These are phyloP conservation scores for Apiospora marii DNA, from an alignment of 2,329 filamentous ascomycete genomes.

Conservation along the genomic window DNA sequence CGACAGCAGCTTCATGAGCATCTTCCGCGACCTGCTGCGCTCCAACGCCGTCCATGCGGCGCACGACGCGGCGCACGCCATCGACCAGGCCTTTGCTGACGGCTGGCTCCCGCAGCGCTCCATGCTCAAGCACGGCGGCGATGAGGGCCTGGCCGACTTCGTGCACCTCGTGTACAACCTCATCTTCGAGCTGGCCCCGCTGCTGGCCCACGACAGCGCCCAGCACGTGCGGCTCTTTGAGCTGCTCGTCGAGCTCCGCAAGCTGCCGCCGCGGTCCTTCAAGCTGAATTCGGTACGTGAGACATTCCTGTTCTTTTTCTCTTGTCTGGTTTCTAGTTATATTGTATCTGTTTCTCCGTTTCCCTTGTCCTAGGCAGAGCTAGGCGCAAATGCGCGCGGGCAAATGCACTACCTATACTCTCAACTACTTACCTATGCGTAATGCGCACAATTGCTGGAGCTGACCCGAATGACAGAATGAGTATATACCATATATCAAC, in stretches of 20 bases:
- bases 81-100: slow-evolving; percentile 15
- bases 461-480: slow-evolving; percentile 19
- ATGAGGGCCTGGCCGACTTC: slow-evolving; percentile 23
- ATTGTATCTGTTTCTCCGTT: not conserved
- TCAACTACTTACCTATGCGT: too few species aligned
- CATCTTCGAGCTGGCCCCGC: slow-evolving; percentile 23
- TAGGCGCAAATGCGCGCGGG: not conserved
- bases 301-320: not conserved
- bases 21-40: slow-evolving; percentile 23
- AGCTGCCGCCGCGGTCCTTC: slow-evolving; percentile 17
- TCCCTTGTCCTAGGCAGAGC: too few species aligned
- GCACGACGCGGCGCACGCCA: not conserved
- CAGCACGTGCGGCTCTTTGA: slow-evolving; percentile 23
- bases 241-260: slow-evolving; percentile 21
- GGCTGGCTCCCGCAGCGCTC: slow-evolving; percentile 23
- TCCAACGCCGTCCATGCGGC: slow-evolving; percentile 17
- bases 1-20: slow-evolving; percentile 13
- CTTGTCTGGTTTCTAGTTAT: not conserved
- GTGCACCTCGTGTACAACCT: slow-evolving; percentile 25
- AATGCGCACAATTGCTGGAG: not conserved
- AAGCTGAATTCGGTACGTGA: not conserved
- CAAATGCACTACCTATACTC: not conserved
- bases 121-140: slow-evolving; percentile 23
- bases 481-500: slow-evolving; percentile 22
- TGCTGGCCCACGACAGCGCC: slow-evolving; percentile 20